Evolutionary conservation across 306 rosid species (phyloP), one percentile per base, ranked within the genome.

Genomic region (Lotus japonicus): DNA sequence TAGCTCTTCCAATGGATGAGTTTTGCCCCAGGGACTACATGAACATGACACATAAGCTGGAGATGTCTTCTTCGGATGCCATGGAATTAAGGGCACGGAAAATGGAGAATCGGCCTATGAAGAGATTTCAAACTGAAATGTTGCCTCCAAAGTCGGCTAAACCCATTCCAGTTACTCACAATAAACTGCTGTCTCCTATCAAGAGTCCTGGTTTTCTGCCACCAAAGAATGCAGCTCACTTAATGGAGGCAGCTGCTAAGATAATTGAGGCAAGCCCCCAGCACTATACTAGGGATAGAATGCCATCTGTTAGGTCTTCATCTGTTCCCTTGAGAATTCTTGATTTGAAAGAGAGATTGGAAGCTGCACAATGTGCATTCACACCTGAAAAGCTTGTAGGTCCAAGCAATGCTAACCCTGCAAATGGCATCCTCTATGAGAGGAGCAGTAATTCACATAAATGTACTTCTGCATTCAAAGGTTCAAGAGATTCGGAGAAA

Each of bases 181-280:
- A 90, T 58, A 90, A 83, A 79, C 78, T 90, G 49, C 73, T 90
- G 85, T 95, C 99, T 45, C 97, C 96, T 68, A 87, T 90, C 66
- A 90, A 84, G 73, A 81, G 77, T 74, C 87, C 87, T 49, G 95
- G 88, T 68, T 85, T 81, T 61, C 73, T 80, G 63, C 81, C 83
- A 6, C 71, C 84, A 13, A 88, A 77, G 68, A 82, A 80, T 82
- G 84, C 77, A 2, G 83, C 82, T 56, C 84, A 95, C 12, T 60
- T 88, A 50, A 82, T 95, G 92, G 99, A 90, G 72, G 97, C 92
- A 16, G 96, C 96, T 73, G 85, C 97, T 33, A 95, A 87, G 86
- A 88, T 95, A 70, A 84, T 88, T 71, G 96, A 85, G 71, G 81
- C 87, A 43, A 88, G 83, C 73, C 99, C 99, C n/a, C 84, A 58